Evolutionary conservation across 129 eudicot genomes (phyloP), one percentile per base, ranked within the genome.

Genomic region (Helianthus tuberosus): DNA sequence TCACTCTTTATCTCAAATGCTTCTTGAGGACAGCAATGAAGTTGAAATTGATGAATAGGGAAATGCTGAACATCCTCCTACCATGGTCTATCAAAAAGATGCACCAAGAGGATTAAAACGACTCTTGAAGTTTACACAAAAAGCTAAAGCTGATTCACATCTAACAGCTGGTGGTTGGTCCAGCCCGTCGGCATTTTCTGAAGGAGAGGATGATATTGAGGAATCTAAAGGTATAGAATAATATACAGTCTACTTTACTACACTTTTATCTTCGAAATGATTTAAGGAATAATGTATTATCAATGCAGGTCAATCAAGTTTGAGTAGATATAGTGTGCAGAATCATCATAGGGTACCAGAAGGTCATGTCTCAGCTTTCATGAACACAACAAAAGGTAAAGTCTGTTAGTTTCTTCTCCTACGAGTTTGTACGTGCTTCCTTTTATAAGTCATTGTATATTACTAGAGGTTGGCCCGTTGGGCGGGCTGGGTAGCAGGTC

Each of bases 1-100:
- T 12, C 97, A 91, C 71, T 94, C 99, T 14, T 84, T 94, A 41
- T 94, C 99, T 69, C 98, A 94, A 68, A 94, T 94, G 93, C 89
- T 94, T 76, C 90, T 91, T 20, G 91, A 94, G 81, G 99, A 94
- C 74, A 91, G 72, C 78, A 86, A 87, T 54, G 97, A 94, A 77
- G 71, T 86, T 54, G 97, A 94, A 75, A 52, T 80, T 25, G 72
- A 78, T 68, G 97, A 88, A 75, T 91, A 96, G 99, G 99, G 99
- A 63, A 89, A 85, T 62, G 92, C 97, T 49, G 97, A 91, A 72
- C 87, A 88, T 69, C 96, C 97, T 38, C 91, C 96, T 77, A 70
- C 86, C 11, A 70, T 91, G 88, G 82, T 87, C 73, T 87, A 90
- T 83, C 98, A 94, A 47, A 91, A 91, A 83, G 99, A 94, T 72